Evolutionary conservation across 768 basidiomycete species (phyloP).

Genomic region (Phanerochaete sordida): DNA sequence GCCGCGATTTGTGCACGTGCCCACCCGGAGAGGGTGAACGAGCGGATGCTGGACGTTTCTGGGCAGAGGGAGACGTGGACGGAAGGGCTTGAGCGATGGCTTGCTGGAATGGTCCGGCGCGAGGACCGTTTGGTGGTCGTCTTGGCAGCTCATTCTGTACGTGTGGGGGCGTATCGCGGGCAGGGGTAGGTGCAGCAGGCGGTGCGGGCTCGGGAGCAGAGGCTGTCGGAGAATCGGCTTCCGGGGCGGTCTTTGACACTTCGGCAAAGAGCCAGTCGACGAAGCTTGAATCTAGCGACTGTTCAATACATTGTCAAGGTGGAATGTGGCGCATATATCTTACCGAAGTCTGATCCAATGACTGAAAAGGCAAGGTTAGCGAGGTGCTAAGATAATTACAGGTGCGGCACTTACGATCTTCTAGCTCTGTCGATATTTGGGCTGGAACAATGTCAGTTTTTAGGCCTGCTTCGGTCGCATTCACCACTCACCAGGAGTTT

Average conservation of each 20-base stretch:
- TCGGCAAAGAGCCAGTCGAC: constrained; percentile 87
- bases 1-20: constrained; percentile 62
- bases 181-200: constrained; percentile 29
- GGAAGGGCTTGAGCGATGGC: constrained; percentile 65
- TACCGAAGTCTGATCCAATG: constrained; percentile 84
- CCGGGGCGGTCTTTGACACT: constrained; percentile 66
- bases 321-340: constrained; percentile 18
- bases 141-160: constrained; percentile 37
- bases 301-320: constrained; percentile 14
- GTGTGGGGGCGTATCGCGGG: constrained; percentile 28
- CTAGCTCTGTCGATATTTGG: constrained; percentile 85
- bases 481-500: constrained; percentile 57
- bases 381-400: neutral
- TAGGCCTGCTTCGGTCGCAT: constrained; percentile 5
- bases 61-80: constrained; percentile 42
- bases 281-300: constrained; percentile 64
- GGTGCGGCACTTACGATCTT: constrained; percentile 54
- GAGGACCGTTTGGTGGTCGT: constrained; percentile 44
- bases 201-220: constrained; percentile 27
- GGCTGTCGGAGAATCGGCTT: constrained; percentile 40
- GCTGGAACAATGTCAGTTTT: constrained; percentile 48
- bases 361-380: constrained; percentile 29
- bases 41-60: constrained; percentile 64
- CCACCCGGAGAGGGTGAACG: constrained; percentile 65
- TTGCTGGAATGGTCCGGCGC: constrained; percentile 58